A percentile compares a stretch with the other conserved stretches of the same genome.
phyloP scores from a whole-genome alignment of 306 rosid genomes.

The Psophocarpus tetragonolobus region DNA sequence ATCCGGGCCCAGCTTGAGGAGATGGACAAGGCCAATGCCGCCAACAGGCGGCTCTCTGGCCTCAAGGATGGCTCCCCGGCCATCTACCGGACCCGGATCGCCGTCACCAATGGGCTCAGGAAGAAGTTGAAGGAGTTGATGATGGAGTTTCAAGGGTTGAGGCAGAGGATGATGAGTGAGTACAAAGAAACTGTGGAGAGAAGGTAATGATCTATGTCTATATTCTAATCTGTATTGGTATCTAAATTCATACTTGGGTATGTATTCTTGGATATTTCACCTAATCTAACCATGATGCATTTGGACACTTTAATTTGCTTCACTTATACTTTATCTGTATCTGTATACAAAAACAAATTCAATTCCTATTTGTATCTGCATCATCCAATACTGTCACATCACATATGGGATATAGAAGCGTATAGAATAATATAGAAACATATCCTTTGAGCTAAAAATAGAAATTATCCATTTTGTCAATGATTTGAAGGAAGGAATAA shows the following conservation, averaged over 20 bases:
- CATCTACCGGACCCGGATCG: conserved; percentile 67
- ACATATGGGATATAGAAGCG: no score
- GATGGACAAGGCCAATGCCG: conserved; percentile 77
- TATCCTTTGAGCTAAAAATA: no score
- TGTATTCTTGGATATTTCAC: no score
- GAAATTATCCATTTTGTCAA: background rate
- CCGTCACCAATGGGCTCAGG: conserved; percentile 73
- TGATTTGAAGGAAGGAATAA: background rate
- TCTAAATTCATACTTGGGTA: no score
- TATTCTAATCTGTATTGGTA: no score
- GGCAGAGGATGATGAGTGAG: conserved; percentile 83
- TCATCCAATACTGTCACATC: no score
- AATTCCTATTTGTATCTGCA: no score
- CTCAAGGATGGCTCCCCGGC: conserved; percentile 63
- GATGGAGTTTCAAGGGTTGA: conserved; percentile 83
- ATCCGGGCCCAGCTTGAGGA: conserved; percentile 66
- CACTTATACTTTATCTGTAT: no score
- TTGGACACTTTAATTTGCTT: no score
- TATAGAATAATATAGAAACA: no score
- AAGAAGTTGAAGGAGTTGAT: conserved; percentile 79
- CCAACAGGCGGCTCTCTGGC: conserved; percentile 60
- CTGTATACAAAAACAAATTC: no score
- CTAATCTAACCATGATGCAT: no score
- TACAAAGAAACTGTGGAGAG: conserved; percentile 83
- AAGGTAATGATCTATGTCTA: conserved; percentile 31